These are phyloP conservation scores for Wickerhamomyces bovis DNA, from an alignment of 805 yeast species.

Conservation along the genomic window DNA sequence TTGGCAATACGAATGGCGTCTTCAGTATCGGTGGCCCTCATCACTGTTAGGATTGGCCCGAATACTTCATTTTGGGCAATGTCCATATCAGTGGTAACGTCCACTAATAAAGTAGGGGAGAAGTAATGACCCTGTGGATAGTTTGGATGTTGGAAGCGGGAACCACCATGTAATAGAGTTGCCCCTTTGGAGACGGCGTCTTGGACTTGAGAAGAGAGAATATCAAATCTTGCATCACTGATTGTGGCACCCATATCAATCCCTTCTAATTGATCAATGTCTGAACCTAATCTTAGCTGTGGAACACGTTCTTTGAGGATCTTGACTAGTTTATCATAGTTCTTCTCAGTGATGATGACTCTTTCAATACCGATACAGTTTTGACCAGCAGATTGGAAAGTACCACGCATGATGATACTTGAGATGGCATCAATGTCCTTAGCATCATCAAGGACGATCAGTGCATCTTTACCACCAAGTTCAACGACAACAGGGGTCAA, in stretches of 20 bases:
- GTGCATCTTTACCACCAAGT: slow-evolving; percentile 94
- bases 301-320: slow-evolving; percentile 54
- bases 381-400: slow-evolving; percentile 96
- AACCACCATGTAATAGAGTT: slow-evolving; percentile 71
- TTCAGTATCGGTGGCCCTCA: slow-evolving; percentile 60
- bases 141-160: slow-evolving; percentile 75
- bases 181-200: slow-evolving; percentile 86
- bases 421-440: slow-evolving; percentile 52
- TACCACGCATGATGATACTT: slow-evolving; percentile 86
- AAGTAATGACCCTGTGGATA: slow-evolving; percentile 95
- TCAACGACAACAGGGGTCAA: slow-evolving; percentile 94
- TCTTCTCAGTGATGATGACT: slow-evolving; percentile 70
- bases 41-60: slow-evolving; percentile 83
- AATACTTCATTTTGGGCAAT: slow-evolving; percentile 89
- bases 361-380: slow-evolving; percentile 97
- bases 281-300: slow-evolving; percentile 74
- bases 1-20: slow-evolving; percentile 78
- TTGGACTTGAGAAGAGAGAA: slow-evolving; percentile 57
- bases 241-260: slow-evolving; percentile 97
- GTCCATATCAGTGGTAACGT: slow-evolving; percentile 69
- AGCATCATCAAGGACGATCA: slow-evolving; percentile 79
- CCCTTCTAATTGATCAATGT: slow-evolving; percentile 83
- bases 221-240: slow-evolving; percentile 65
- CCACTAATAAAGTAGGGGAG: slow-evolving; percentile 80
- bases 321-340: slow-evolving; percentile 57